Evolutionary conservation across 2,329 filamentous ascomycete genomes (phyloP), one percentile per base, ranked within the genome.

Genomic region (Didymella exigua): DNA sequence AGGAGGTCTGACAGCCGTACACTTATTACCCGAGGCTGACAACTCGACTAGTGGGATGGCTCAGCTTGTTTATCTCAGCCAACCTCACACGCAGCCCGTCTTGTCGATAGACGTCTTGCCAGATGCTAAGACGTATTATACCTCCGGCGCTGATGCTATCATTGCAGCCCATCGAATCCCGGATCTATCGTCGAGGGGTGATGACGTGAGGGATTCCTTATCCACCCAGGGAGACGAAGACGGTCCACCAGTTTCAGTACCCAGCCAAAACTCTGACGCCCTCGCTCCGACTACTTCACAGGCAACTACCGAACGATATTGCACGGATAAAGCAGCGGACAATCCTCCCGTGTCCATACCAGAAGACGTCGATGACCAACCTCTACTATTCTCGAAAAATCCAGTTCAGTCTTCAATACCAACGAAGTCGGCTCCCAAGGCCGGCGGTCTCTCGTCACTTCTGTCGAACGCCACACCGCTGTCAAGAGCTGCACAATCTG

Each of bases 101-200:
- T 79, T 98, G 2, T 96, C 93, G 0, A 62, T 82, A 14, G 75
- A 74, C 51, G 56, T 73, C 13, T 69, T 71, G 3, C 69, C 73
- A 2, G 63, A 68, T 30, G 57, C 56, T 75, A 76, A 79, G 79
- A 11, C 86, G 59, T 96, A 92, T 68, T 79, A 93, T 60, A 93
- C 92, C 0, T 95, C 91, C 0, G 86, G 89, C 8, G 93, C 93
- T 5, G 93, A 98, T 75, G 86, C 90, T 1, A 74, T 89, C 18
- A 79, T 98, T 46, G 87, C 86, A 21, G 91, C 89, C 67, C 91
- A 96, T 70, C 85, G 87, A 0, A 79, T 96, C 23, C 82, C 83
- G 8, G 59, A 70, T 1, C 19, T 64, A 21, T 30, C 59, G n/a
- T 16, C 26, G 24, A 24, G 50, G 31, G 40, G 34, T 31, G 38